Evolutionary conservation across 768 basidiomycete species (phyloP).

Genomic region (Tulasnella sp.): DNA sequence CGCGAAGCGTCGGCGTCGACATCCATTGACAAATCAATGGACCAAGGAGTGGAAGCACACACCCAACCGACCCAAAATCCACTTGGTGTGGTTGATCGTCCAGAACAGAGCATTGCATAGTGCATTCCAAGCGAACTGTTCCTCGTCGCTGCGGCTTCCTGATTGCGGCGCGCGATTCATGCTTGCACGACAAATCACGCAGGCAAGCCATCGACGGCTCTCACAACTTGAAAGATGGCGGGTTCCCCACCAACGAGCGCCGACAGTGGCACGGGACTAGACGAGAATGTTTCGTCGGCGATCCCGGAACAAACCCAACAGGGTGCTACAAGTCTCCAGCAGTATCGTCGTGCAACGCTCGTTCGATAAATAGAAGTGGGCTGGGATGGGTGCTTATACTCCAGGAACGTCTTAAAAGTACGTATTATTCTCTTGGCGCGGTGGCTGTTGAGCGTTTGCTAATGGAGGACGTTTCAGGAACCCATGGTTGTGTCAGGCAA

Average conservation of each 20-base stretch:
- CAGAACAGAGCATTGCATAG: not conserved
- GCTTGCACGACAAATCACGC: not conserved
- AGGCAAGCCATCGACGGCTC: conserved; percentile 41
- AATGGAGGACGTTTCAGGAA: not conserved
- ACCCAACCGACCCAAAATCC: not conserved
- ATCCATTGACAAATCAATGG: not conserved
- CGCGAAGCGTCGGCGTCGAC: too few species aligned
- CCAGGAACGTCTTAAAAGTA: not conserved
- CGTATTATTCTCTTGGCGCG: not conserved
- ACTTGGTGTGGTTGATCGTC: not conserved
- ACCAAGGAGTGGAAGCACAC: conserved; percentile 9
- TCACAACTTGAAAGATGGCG: not conserved
- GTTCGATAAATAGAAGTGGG: not conserved
- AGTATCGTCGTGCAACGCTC: not conserved
- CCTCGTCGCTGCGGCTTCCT: not conserved
- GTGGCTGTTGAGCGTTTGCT: too few species aligned
- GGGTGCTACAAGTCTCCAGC: not conserved
- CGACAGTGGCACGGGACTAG: not conserved
- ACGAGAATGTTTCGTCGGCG: conserved; percentile 14
- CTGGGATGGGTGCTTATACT: not conserved
- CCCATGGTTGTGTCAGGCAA: not conserved
- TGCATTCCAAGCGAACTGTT: not conserved
- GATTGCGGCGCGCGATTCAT: too few species aligned
- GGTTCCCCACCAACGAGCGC: not conserved
- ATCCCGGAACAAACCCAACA: not conserved